phyloP scores from a whole-genome alignment of 1,139 yeast species.

The Petasospora fabianii region DNA sequence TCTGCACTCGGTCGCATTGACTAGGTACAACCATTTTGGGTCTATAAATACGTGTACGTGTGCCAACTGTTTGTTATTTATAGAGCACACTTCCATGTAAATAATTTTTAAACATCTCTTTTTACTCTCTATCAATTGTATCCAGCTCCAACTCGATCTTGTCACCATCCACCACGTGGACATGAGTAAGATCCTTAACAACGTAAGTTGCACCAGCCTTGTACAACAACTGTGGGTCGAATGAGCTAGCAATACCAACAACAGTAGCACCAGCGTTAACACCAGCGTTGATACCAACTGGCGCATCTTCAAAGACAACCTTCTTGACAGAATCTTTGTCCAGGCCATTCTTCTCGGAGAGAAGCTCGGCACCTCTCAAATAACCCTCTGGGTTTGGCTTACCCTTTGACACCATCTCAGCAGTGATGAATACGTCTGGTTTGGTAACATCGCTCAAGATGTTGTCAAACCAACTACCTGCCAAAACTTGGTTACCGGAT shows the following conservation, averaged over 20 bases:
- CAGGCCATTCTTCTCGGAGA: slow-evolving; percentile 53
- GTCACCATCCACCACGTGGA: slow-evolving; percentile 34
- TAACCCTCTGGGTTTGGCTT: slow-evolving; percentile 84
- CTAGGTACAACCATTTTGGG: background rate
- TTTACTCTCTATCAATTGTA: slow-evolving; percentile 17
- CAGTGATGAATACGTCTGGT: slow-evolving; percentile 76
- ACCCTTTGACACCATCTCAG: slow-evolving; percentile 41
- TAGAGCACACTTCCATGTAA: background rate
- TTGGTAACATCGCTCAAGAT: slow-evolving; percentile 48
- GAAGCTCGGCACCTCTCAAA: slow-evolving; percentile 42
- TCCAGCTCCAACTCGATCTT: slow-evolving; percentile 22
- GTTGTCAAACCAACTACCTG: slow-evolving; percentile 67
- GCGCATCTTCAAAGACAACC: slow-evolving; percentile 84
- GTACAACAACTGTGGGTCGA: slow-evolving; percentile 63
- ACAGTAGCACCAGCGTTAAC: slow-evolving; percentile 80
- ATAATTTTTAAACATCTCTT: background rate
- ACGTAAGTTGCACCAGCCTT: slow-evolving; percentile 79
- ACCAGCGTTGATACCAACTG: slow-evolving; percentile 85
- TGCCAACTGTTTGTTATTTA: too few species aligned
- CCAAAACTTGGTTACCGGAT: slow-evolving; percentile 74
- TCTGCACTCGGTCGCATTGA: background rate
- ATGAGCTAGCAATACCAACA: slow-evolving; percentile 81
- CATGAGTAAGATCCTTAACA: slow-evolving; percentile 60
- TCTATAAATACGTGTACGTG: too few species aligned
- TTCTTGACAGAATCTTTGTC: slow-evolving; percentile 44